These are phyloP conservation scores for Microcos paniculata DNA, from an alignment of 345 rosid species.

Conservation along the genomic window DNA sequence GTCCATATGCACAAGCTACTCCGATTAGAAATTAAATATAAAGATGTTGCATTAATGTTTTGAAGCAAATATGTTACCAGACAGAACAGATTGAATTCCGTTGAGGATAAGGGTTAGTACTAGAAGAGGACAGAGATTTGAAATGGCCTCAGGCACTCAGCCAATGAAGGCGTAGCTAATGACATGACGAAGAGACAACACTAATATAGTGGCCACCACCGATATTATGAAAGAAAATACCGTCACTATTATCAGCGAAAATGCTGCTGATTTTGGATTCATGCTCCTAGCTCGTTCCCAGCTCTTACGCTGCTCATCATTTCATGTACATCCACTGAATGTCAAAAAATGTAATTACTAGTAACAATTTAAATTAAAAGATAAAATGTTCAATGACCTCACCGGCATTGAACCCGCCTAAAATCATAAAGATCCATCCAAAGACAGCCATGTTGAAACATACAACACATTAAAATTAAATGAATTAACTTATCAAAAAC, in stretches of 20 bases:
- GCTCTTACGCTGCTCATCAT: constrained; percentile 59
- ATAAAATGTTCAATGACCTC: too few species aligned
- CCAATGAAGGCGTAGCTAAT: constrained; percentile 69
- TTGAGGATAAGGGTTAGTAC: constrained; percentile 62
- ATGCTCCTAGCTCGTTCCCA: constrained; percentile 80
- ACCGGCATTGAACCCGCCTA: too few species aligned
- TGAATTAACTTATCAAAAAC: too few species aligned
- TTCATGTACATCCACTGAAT: too few species aligned
- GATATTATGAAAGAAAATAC: constrained; percentile 41
- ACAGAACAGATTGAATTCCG: constrained; percentile 73
- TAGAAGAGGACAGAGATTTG: constrained; percentile 65
- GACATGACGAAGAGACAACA: constrained; percentile 41
- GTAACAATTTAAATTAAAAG: too few species aligned
- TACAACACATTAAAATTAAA: too few species aligned
- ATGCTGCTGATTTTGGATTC: constrained; percentile 63
- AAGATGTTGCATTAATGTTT: too few species aligned
- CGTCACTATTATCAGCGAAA: constrained; percentile 57
- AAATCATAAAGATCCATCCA: too few species aligned
- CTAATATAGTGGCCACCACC: constrained; percentile 27
- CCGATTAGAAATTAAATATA: too few species aligned
- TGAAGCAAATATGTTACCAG: constrained; percentile 39
- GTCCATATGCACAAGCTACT: too few species aligned
- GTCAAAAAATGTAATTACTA: too few species aligned
- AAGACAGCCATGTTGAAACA: too few species aligned
- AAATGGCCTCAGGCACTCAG: constrained; percentile 69